These are phyloP conservation scores for Paecilomyces sp. DNA, from an alignment of 2,329 filamentous ascomycete genomes.

Conservation along the genomic window DNA sequence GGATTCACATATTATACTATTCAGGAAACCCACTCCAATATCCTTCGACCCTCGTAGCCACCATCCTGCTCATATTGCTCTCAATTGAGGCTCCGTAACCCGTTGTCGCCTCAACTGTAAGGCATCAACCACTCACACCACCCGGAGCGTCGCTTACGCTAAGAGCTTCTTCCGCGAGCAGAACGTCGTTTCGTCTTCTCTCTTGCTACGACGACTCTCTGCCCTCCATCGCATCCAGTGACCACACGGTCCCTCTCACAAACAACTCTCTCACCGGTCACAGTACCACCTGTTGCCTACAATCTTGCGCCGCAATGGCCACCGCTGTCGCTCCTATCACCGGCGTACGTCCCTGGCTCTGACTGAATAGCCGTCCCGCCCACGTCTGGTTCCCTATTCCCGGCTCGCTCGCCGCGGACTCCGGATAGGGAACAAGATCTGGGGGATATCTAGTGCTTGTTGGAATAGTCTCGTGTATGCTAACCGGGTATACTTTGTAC, in stretches of 20 bases:
- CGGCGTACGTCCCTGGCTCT: conserved; percentile 33
- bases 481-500: conserved; percentile 3
- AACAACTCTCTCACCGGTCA: neutral
- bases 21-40: neutral
- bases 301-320: conserved; percentile 30
- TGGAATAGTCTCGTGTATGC: neutral
- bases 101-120: neutral
- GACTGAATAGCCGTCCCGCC: neutral
- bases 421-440: neutral
- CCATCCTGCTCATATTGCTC: neutral
- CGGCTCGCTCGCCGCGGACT: neutral
- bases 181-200: conserved; percentile 8
- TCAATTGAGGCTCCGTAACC: neutral
- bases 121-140: conserved; percentile 19
- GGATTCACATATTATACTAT: neutral
- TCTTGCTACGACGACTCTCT: neutral
- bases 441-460: neutral
- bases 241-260: conserved; percentile 1
- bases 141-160: conserved; percentile 24
- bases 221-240: neutral
- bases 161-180: conserved; percentile 25
- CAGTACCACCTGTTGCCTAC: conserved; percentile 1
- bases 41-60: neutral
- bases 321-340: conserved; percentile 38
- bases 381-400: neutral